These are phyloP conservation scores for Phyllosticta paracitricarpa DNA, from an alignment of 2,329 filamentous ascomycete genomes.

Conservation along the genomic window DNA sequence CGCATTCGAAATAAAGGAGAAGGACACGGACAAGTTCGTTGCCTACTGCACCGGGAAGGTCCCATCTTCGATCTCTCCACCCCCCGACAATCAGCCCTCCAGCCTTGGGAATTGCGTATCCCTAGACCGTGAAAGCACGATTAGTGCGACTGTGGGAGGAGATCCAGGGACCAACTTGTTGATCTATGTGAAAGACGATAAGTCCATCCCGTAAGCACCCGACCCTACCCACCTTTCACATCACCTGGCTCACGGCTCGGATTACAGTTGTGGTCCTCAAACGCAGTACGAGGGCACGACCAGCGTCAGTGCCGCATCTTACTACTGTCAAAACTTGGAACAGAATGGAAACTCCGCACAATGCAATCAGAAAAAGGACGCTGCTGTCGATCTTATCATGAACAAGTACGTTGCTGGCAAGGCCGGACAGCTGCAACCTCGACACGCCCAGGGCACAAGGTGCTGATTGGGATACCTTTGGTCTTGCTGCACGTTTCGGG, in stretches of 20 bases:
- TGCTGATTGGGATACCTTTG: background rate
- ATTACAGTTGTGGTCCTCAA: background rate
- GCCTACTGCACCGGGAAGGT: background rate
- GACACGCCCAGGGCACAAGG: background rate
- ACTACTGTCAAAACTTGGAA: background rate
- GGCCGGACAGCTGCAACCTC: background rate
- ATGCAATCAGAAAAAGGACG: background rate
- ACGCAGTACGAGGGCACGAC: background rate
- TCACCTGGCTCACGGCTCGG: background rate
- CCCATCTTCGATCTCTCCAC: background rate
- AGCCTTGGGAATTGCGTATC: background rate
- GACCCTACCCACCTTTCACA: background rate
- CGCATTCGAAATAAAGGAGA: background rate
- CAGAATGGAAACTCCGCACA: background rate
- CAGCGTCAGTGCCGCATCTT: background rate
- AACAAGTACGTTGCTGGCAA: background rate
- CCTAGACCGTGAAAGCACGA: background rate
- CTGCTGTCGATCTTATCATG: background rate
- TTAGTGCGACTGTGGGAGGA: background rate
- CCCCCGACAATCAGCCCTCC: background rate
- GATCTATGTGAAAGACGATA: background rate
- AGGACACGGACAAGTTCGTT: background rate
- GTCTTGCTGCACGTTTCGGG: background rate
- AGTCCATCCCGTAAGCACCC: background rate
- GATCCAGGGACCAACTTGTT: background rate